Conservation (phyloP, 2,329 filamentous ascomycete species). For the Meredithiella fracta region DNA sequence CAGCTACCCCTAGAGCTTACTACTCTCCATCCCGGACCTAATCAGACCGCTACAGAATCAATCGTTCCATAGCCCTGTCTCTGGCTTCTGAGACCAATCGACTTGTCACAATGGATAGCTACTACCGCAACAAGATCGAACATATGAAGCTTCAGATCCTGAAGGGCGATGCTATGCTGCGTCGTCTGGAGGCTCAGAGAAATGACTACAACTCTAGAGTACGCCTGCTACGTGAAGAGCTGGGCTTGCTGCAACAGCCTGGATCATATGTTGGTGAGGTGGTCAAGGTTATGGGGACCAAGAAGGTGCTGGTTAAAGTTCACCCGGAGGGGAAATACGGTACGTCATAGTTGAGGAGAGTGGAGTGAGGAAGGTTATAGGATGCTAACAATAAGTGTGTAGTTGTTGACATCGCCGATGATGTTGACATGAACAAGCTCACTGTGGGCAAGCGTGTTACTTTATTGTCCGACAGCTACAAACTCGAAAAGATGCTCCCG, state of each 20-base stretch:
- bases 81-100: no score
- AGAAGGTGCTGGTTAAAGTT: constrained; percentile 97
- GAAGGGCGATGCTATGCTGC: constrained; percentile 88
- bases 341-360: constrained; percentile 27
- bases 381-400: background rate
- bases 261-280: constrained; percentile 98
- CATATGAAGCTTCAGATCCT: constrained; percentile 99
- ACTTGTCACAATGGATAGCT: constrained; percentile 68
- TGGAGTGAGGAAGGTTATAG: background rate
- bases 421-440: constrained; percentile 87
- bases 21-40: no score
- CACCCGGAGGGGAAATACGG: constrained; percentile 99
- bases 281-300: constrained; percentile 99
- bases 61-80: no score
- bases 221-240: constrained; percentile 81
- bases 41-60: no score
- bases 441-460: constrained; percentile 96
- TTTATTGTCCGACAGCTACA: constrained; percentile 91
- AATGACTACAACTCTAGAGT: constrained; percentile 99
- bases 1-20: no score
- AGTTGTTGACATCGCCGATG: constrained; percentile 95
- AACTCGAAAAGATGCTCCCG: constrained; percentile 94
- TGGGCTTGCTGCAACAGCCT: constrained; percentile 88
- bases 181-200: constrained; percentile 88
- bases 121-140: constrained; percentile 99